Evolutionary conservation across 306 rosid species (phyloP), one percentile per base, ranked within the genome.

Genomic region (Malus sieversii): DNA sequence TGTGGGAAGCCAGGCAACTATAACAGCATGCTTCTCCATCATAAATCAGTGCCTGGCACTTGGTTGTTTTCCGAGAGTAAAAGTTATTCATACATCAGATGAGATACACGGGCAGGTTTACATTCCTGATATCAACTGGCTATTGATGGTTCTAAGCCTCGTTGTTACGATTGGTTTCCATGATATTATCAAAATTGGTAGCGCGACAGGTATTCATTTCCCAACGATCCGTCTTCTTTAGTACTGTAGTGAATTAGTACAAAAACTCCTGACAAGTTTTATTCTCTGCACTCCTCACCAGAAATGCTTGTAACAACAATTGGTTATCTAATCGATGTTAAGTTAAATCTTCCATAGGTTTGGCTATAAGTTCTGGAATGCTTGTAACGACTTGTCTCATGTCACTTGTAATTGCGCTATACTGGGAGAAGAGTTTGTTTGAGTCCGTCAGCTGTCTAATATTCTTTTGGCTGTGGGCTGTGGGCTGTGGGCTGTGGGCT

Each of bases 1-100:
- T 46, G 92, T 93, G 62, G 98, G 96, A 84, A 91, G 97, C 88
- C 98, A 93, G 77, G 96, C 98, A 75, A 84, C 97, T 62, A 91
- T 93, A 85, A 90, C 96, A 7, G 96, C 96, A 0, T 76, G 93
- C 58, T 93, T 93, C 83, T 93, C 98, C 69, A 81, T 91, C 77
- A 83, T 91, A 71, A 90, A 91, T 76, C 98, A 91, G 84, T 92
- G 97, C 75, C 80, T 87, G 48, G 92, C 98, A 61, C 84, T 93
- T 9, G 88, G 90, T 75, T 93, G 98, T 80, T 93, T 93, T 70
- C 98, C 98, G 4, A 84, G 98, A 81, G 98, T 91, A 5, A 90
- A 93, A 91, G 93, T 93, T 52, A 82, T 93, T 82, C 97, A 93
- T 83, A 91, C 98, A 63, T 93, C 98, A 51, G 89, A 84, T 81